Base-by-base conservation (phyloP, 306 rosid species). In the Cercis canadensis region DNA sequence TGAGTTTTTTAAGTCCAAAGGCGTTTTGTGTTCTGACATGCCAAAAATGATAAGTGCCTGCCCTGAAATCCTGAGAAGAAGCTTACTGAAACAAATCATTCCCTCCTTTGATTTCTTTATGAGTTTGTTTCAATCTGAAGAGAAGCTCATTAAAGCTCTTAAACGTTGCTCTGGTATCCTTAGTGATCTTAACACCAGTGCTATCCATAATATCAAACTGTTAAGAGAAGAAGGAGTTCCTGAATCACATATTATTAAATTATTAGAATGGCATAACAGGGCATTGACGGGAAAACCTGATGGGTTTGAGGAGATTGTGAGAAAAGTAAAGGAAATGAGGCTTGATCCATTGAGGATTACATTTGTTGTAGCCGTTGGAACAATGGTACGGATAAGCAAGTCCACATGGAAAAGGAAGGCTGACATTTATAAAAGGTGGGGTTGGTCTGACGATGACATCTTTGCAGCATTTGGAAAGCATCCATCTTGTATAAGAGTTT, bases 371-470 rank as follows among this genome's bases (percentile, higher is more conserved):
- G 80, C 80, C 19, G 70, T 68, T 17, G 11, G 11, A 37, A 29
- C 46, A 4, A 10, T 49, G 34, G 17, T 24, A 7, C 32, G 40
- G 8, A 50, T 75, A 74, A 75, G 40, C 70, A 75, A 67, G 57
- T 67, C 69, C 2, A 75, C 80, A 5, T 58, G 80, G 75, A 37
- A n/a, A 31, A 24, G 46, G 37, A 75, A 75, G 75, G 19, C 68
- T 32, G 56, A 33, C 5, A 14, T 32, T 51, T 75, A 67, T 41
- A 75, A 75, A 68, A 58, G 60, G n/a, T 75, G 80, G 80, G 80
- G 70, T 21, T 67, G 72, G 52, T 49, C 75, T 24, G 80, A 75
- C 17, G 31, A 75, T 37, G 63, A 67, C 2, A 52, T 57, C 17
- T 39, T 59, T 49, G 45, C 40, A 15, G 80, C 64, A 21, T 75